Evolutionary conservation across 208 protist species (phyloP).

Genomic region (Zelonia costaricensis): DNA sequence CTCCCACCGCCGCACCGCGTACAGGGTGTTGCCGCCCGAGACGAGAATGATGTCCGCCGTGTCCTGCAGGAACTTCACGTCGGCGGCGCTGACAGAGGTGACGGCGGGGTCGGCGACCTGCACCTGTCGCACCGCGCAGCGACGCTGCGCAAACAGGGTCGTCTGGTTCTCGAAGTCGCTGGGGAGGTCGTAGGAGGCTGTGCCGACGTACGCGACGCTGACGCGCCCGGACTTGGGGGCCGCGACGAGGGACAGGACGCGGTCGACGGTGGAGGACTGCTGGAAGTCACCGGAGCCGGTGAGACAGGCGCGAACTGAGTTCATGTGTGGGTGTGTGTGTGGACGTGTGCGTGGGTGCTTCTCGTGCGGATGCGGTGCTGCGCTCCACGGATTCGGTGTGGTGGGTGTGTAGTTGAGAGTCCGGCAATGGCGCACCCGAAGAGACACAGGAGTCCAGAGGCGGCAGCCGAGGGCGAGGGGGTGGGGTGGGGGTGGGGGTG

Average conservation of each 20-base stretch:
- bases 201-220: conserved; percentile 83
- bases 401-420: background rate
- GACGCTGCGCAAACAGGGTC: conserved; percentile 38
- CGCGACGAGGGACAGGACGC: conserved; percentile 53
- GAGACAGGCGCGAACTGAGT: conserved; percentile 65
- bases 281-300: conserved; percentile 64
- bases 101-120: conserved; percentile 57
- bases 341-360: background rate
- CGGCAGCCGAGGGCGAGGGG: no score
- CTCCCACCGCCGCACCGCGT: conserved; percentile 87
- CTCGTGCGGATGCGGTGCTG: background rate
- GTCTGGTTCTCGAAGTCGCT: conserved; percentile 41
- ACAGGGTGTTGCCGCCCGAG: conserved; percentile 91
- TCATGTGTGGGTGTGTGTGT: conserved; percentile 19
- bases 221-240: conserved; percentile 28
- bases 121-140: conserved; percentile 56
- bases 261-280: conserved; percentile 47
- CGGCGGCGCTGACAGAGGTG: conserved; percentile 20
- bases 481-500: no score
- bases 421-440: no score
- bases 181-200: conserved; percentile 86
- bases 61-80: conserved; percentile 33
- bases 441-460: no score
- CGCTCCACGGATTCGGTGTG: no score
- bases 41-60: conserved; percentile 79